phyloP scores from a whole-genome alignment of 495 filamentous ascomycete genomes.

The Aspergillus baeticus region DNA sequence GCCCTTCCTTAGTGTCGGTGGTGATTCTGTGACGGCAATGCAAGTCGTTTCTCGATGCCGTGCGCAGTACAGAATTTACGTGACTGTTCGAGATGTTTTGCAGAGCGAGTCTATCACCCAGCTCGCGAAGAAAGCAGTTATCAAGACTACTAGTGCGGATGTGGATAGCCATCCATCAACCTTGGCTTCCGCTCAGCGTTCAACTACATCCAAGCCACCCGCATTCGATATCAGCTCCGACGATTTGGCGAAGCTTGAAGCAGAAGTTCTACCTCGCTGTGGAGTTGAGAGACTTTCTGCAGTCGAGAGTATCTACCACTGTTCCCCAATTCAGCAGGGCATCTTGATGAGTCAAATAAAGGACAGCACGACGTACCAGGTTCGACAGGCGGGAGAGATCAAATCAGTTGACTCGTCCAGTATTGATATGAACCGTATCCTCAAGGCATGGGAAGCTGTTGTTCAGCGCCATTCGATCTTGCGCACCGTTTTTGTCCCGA shows the following conservation, averaged over 20 bases:
- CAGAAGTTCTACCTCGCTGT: background rate
- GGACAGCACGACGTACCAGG: conserved; percentile 9
- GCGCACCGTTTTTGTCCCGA: conserved; percentile 11
- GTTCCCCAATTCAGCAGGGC: conserved; percentile 16
- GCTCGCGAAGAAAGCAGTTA: background rate
- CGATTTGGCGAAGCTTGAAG: background rate
- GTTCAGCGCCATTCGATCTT: conserved; percentile 9
- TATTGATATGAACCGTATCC: background rate
- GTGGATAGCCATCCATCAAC: background rate
- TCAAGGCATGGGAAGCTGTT: conserved; percentile 1
- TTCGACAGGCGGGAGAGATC: conserved; percentile 9
- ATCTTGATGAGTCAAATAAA: conserved; percentile 14
- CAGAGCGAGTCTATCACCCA: conserved; percentile 10
- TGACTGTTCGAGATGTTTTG: conserved; percentile 32
- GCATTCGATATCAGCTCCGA: conserved; percentile 1
- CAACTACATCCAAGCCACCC: background rate
- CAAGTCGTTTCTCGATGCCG: conserved; percentile 41
- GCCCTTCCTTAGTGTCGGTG: conserved; percentile 30
- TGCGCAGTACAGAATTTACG: conserved; percentile 12
- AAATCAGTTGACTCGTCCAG: background rate
- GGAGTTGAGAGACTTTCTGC: background rate
- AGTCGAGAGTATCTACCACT: conserved; percentile 12
- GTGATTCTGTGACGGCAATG: conserved; percentile 56
- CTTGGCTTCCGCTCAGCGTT: background rate
- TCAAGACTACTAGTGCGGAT: background rate